Evolutionary conservation across 805 yeast species (phyloP).

Genomic region (Cyberlindnera lachancei): DNA sequence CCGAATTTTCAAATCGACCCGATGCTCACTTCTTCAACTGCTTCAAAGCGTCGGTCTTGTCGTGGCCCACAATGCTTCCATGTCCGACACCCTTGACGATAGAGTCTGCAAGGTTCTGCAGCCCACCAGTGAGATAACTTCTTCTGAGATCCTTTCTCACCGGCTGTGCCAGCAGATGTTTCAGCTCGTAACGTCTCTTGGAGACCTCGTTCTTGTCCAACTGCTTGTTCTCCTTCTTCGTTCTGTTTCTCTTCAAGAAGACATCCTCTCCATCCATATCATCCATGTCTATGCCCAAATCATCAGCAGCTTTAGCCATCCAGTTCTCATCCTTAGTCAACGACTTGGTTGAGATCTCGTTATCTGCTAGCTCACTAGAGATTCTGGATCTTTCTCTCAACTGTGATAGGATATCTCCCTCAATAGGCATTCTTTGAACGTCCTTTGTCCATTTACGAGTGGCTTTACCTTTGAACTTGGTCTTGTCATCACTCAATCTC

Average conservation of each 20-base stretch:
- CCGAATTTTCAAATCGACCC: no score
- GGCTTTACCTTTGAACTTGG: constrained; percentile 25
- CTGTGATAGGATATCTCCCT: constrained; percentile 63
- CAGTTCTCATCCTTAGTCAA: constrained; percentile 66
- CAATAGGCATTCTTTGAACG: constrained; percentile 67
- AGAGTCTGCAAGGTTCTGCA: constrained; percentile 69
- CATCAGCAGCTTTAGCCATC: constrained; percentile 89
- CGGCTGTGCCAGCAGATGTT: constrained; percentile 42
- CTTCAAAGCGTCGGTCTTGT: constrained; percentile 59
- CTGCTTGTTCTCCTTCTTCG: constrained; percentile 44
- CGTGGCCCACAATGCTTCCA: constrained; percentile 61
- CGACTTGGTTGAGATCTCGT: constrained; percentile 52
- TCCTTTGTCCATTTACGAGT: constrained; percentile 43
- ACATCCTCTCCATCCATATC: constrained; percentile 73
- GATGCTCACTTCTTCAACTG: constrained; percentile 38
- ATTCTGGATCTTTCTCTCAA: constrained; percentile 59
- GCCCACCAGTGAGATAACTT: constrained; percentile 74
- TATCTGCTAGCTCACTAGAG: constrained; percentile 71
- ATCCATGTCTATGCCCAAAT: constrained; percentile 74
- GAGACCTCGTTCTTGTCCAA: constrained; percentile 43
- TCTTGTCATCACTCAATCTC: constrained; percentile 34
- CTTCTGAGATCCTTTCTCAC: constrained; percentile 57
- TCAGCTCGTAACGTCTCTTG: constrained; percentile 43
- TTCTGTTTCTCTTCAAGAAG: constrained; percentile 53
- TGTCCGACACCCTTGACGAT: constrained; percentile 64